Conservation (phyloP, 371 early-diverging fungal genomes). For the Capillidium rhysosporum region DNA sequence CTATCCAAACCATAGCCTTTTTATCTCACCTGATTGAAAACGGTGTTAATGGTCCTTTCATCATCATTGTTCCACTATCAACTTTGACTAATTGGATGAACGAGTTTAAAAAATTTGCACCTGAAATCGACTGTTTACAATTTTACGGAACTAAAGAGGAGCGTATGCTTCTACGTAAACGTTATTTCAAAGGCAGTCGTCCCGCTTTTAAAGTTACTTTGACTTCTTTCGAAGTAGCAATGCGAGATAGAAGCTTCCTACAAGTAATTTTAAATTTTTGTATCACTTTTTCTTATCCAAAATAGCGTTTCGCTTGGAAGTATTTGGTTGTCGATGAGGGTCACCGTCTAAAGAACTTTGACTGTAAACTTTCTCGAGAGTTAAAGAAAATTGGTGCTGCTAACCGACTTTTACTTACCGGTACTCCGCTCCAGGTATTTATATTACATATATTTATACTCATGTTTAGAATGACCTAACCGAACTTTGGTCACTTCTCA, state of each 20-base stretch:
- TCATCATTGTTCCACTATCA: conserved; percentile 92
- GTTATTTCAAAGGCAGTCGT: conserved; percentile 31
- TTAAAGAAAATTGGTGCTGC: conserved; percentile 64
- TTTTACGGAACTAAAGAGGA: conserved; percentile 80
- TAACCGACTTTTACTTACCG: conserved; percentile 73
- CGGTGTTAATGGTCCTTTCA: conserved; percentile 78
- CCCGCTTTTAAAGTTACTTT: conserved; percentile 57
- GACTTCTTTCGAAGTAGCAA: conserved; percentile 84
- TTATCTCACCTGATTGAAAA: conserved; percentile 63
- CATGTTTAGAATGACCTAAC: conserved; percentile 55
- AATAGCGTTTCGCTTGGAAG: conserved; percentile 47
- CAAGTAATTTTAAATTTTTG: conserved; percentile 14
- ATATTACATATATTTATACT: not conserved
- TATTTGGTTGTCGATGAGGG: conserved; percentile 92
- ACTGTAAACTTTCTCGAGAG: conserved; percentile 70
- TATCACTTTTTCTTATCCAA: not conserved
- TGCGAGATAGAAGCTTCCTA: conserved; percentile 55
- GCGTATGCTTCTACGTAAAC: conserved; percentile 51
- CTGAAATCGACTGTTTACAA: conserved; percentile 63
- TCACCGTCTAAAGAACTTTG: conserved; percentile 85
- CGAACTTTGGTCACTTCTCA: conserved; percentile 86
- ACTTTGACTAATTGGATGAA: conserved; percentile 95
- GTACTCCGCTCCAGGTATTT: conserved; percentile 72
- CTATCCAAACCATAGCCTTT: conserved; percentile 91
- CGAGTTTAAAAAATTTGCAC: conserved; percentile 84